Conservation (phyloP, 2,329 filamentous ascomycete genomes). For the Pezicula carpinea region DNA sequence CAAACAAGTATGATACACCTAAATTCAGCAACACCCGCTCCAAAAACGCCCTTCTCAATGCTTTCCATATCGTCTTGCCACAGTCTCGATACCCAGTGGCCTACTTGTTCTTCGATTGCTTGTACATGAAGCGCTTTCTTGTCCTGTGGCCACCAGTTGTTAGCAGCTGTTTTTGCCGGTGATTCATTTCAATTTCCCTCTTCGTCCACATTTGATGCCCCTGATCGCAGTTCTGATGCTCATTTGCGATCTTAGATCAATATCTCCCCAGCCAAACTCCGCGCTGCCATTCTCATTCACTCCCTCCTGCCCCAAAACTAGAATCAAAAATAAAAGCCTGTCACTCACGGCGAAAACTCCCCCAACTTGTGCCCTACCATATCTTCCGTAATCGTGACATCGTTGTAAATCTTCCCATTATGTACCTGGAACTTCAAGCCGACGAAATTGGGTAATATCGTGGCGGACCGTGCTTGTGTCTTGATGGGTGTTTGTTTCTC, state of each 20-base stretch:
- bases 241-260: too few species aligned
- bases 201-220: too few species aligned
- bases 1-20: constrained; percentile 2
- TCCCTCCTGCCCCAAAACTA: not conserved
- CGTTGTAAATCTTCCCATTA: constrained; percentile 67
- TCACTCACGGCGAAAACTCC: constrained; percentile 63
- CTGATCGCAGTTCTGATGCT: too few species aligned
- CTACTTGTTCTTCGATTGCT: constrained; percentile 62
- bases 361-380: constrained; percentile 75
- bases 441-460: constrained; percentile 70
- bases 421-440: constrained; percentile 67
- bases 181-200: not conserved
- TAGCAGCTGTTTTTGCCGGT: too few species aligned
- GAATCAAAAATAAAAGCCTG: not conserved
- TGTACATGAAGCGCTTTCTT: constrained; percentile 63
- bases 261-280: too few species aligned
- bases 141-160: constrained; percentile 47
- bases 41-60: constrained; percentile 11
- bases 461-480: constrained; percentile 66
- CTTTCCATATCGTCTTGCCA: not conserved
- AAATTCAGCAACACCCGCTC: constrained; percentile 1
- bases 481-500: constrained; percentile 57
- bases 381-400: constrained; percentile 67
- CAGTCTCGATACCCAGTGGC: constrained; percentile 5
- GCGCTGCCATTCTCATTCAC: not conserved